Percentiles rank a stretch among this genome's conserved stretches.
These are phyloP conservation scores for Neonectria ditissima DNA, from an alignment of 2,329 filamentous ascomycete genomes.

Conservation along the genomic window DNA sequence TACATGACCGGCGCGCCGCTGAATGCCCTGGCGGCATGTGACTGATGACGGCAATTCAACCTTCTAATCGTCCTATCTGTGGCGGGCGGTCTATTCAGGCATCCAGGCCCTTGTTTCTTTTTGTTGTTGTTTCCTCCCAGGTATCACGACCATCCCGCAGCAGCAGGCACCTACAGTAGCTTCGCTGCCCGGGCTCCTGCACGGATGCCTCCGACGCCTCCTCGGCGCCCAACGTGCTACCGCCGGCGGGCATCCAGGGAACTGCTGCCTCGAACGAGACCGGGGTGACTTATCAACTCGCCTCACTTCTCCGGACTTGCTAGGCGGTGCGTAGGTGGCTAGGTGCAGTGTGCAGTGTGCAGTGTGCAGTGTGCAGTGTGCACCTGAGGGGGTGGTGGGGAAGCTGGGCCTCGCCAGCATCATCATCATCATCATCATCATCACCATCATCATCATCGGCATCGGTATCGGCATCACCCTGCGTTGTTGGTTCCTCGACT, in stretches of 20 bases:
- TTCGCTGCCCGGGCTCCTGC: neutral
- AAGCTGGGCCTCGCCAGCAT: neutral
- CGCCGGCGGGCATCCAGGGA: constrained; percentile 7
- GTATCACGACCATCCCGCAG: neutral
- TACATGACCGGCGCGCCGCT: constrained; percentile 5
- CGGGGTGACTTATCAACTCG: constrained; percentile 19
- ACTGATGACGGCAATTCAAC: too few relatives aligned
- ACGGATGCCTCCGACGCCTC: constrained; percentile 10
- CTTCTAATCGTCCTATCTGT: too few relatives aligned
- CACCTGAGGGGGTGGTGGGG: constrained; percentile 1
- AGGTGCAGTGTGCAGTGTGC: neutral
- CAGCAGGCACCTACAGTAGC: neutral
- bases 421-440: neutral
- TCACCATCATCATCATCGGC: neutral
- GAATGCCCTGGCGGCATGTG: constrained; percentile 20
- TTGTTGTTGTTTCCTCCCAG: too few relatives aligned
- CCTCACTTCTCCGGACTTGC: constrained; percentile 13
- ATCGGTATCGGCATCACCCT: neutral
- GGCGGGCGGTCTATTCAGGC: too few relatives aligned
- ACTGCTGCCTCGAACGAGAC: constrained; percentile 1
- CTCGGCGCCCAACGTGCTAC: constrained; percentile 21
- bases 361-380: neutral
- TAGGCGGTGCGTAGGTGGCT: neutral
- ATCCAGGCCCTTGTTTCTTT: neutral
- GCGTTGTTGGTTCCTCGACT: neutral